These are phyloP conservation scores for Ichthyophthirius multifiliis DNA, from an alignment of 169 alveolate species.

Conservation along the genomic window DNA sequence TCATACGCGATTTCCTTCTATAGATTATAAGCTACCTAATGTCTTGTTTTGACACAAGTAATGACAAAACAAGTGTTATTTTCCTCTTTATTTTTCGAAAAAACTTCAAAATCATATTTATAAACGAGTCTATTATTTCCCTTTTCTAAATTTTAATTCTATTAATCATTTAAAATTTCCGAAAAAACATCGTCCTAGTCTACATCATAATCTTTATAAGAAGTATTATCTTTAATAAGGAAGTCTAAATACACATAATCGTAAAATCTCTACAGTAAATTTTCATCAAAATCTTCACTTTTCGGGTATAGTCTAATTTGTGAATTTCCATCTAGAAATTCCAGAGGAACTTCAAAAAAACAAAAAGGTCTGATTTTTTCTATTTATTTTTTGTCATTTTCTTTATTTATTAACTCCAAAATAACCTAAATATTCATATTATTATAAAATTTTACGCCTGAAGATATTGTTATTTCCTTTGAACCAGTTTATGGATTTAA, in stretches of 20 bases:
- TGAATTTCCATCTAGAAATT: constrained; percentile 13
- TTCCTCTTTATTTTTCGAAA: not conserved
- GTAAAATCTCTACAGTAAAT: not conserved
- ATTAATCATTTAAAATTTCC: not conserved
- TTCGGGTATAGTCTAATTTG: constrained; percentile 27
- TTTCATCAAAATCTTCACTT: not conserved
- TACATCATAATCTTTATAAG: not conserved
- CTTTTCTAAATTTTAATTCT: not conserved
- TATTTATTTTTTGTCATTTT: too few species aligned
- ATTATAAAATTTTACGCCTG: constrained; percentile 29
- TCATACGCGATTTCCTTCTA: constrained; percentile 24
- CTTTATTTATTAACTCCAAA: constrained; percentile 16
- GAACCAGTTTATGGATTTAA: constrained; percentile 35
- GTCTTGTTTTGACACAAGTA: constrained; percentile 33
- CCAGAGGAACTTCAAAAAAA: constrained; percentile 27
- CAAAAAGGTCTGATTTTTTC: constrained; percentile 14
- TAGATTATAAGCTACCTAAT: constrained; percentile 1
- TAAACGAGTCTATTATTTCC: constrained; percentile 8
- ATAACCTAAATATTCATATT: constrained; percentile 4
- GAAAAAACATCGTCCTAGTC: not conserved
- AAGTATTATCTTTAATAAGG: not conserved
- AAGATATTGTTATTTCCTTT: constrained; percentile 22
- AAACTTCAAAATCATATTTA: constrained; percentile 19
- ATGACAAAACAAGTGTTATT: constrained; percentile 12
- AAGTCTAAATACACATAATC: not conserved